Percentiles rank a stretch among this genome's conserved stretches.
phyloP scores from a whole-genome alignment of 2,329 filamentous ascomycete genomes.

The Cryphonectria carpinicola region DNA sequence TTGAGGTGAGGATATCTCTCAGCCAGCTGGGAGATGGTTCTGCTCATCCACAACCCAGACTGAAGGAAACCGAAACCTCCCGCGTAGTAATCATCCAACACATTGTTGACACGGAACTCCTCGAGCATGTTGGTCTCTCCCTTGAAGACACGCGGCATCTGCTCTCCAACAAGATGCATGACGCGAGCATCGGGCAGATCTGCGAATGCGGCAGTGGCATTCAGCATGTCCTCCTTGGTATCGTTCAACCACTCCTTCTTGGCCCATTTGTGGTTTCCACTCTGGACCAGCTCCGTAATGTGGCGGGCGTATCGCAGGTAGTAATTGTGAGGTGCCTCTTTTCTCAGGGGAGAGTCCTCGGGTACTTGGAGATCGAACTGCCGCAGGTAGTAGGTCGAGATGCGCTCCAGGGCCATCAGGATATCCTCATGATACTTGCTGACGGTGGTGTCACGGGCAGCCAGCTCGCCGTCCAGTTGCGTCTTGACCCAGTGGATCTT shows the following conservation, averaged over 20 bases:
- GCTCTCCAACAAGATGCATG: conserved; percentile 36
- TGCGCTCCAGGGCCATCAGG: neutral
- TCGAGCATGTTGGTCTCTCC: conserved; percentile 39
- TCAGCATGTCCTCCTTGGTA: conserved; percentile 19
- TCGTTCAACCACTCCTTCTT: conserved; percentile 23
- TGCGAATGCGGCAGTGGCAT: conserved; percentile 5
- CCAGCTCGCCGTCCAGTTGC: neutral
- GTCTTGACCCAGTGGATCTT: conserved; percentile 2
- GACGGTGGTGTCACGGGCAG: neutral
- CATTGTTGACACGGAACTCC: conserved; percentile 14
- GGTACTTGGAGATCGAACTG: neutral
- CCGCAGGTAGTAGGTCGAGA: conserved; percentile 14
- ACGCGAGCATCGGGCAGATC: conserved; percentile 31
- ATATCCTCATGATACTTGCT: neutral
- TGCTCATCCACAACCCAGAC: neutral
- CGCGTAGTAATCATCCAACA: conserved; percentile 15
- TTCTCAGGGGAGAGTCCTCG: neutral
- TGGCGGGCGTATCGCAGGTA: conserved; percentile 12
- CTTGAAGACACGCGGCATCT: conserved; percentile 37
- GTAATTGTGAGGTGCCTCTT: neutral
- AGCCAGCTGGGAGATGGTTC: conserved; percentile 35
- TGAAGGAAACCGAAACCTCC: conserved; percentile 7
- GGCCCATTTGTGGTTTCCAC: conserved; percentile 3
- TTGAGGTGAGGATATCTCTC: conserved; percentile 37
- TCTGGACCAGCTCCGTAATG: neutral